Conservation (phyloP, 129 eudicot species). For the Artemisia annua region DNA sequence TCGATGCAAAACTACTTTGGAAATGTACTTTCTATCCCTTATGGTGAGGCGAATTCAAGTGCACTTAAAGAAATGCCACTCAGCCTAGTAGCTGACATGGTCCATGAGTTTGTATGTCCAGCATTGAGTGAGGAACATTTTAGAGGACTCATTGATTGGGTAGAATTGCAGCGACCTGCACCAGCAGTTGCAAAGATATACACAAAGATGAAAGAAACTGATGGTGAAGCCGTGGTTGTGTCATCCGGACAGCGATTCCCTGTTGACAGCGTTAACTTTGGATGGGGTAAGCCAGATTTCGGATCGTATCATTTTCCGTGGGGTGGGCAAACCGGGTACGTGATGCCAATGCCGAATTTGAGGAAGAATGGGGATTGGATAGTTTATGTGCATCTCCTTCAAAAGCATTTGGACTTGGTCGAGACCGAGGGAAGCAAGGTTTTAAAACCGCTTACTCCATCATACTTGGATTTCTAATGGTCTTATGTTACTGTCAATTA, state of each 20-base stretch:
- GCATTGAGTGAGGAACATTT: constrained; percentile 45
- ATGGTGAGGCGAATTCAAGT: constrained; percentile 27
- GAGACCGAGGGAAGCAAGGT: constrained; percentile 58
- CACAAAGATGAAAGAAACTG: constrained; percentile 23
- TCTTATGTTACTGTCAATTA: too few relatives aligned
- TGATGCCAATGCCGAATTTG: constrained; percentile 72
- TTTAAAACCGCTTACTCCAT: constrained; percentile 46
- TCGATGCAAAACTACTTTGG: constrained; percentile 56
- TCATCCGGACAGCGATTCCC: constrained; percentile 85
- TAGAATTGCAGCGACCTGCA: constrained; percentile 52
- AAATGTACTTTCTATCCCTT: constrained; percentile 59
- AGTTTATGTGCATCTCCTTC: constrained; percentile 59
- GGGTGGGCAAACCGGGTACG: constrained; percentile 75
- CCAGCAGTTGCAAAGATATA: constrained; percentile 50
- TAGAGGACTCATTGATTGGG: constrained; percentile 59
- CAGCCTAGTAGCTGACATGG: constrained; percentile 27
- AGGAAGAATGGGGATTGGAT: constrained; percentile 70
- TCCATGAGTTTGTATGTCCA: constrained; percentile 35
- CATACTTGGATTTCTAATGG: constrained; percentile 27
- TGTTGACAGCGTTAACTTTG: constrained; percentile 52
- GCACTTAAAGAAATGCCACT: constrained; percentile 41
- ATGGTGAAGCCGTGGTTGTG: constrained; percentile 64
- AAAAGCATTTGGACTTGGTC: constrained; percentile 53
- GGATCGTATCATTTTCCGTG: constrained; percentile 85
- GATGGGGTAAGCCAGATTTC: constrained; percentile 68